Conservation (phyloP, 202 grass and related monocot genomes). For the Hordeum pubiflorum region DNA sequence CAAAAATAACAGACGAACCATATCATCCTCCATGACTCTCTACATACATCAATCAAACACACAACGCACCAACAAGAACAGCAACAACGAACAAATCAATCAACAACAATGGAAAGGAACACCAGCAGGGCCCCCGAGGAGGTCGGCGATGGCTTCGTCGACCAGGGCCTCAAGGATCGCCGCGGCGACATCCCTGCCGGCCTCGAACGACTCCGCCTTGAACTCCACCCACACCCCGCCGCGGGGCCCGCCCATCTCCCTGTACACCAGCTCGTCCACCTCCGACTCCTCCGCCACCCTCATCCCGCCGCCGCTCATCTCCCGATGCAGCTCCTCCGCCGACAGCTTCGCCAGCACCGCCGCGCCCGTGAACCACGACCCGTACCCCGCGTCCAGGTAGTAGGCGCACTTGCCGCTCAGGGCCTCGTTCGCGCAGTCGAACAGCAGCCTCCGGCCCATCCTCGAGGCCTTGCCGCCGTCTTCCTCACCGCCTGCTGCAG, state of each 20-base stretch:
- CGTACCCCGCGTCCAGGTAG: conserved; percentile 60
- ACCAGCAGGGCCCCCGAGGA: background rate
- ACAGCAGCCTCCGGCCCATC: conserved; percentile 49
- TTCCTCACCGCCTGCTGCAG: background rate
- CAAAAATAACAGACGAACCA: background rate
- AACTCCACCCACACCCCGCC: conserved; percentile 89
- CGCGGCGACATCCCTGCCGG: conserved; percentile 43
- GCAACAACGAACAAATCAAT: background rate
- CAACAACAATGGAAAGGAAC: background rate
- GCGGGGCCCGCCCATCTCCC: conserved; percentile 65
- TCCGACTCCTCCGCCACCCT: conserved; percentile 57
- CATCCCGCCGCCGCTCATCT: conserved; percentile 40
- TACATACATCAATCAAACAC: background rate
- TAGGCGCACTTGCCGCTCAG: conserved; percentile 49
- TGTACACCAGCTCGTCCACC: conserved; percentile 88
- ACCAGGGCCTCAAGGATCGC: conserved; percentile 48
- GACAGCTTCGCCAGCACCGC: conserved; percentile 47
- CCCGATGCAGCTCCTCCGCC: conserved; percentile 46
- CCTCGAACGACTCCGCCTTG: conserved; percentile 58
- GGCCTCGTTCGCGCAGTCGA: conserved; percentile 60
- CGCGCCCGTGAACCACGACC: conserved; percentile 62
- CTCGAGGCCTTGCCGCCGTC: conserved; percentile 26
- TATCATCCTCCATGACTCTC: background rate
- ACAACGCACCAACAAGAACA: background rate
- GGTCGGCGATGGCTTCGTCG: conserved; percentile 58